Evolutionary conservation across 805 yeast species (phyloP).

Genomic region (Sungouiella blattae): DNA sequence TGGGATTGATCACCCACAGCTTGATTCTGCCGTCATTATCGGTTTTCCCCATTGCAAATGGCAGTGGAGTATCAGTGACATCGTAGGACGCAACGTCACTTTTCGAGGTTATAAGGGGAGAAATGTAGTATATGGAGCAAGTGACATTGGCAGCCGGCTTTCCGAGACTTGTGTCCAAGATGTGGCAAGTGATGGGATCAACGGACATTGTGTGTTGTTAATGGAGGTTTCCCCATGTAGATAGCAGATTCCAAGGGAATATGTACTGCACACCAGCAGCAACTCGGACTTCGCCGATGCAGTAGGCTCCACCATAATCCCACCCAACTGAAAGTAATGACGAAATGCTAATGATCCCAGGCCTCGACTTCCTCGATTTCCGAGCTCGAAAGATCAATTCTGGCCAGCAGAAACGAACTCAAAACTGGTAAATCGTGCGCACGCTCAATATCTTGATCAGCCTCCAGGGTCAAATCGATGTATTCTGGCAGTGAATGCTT

Average conservation of each 20-base stretch:
- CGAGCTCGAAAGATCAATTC: too few species aligned
- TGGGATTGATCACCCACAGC: constrained; percentile 56
- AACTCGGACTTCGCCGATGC: not conserved
- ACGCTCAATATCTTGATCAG: too few species aligned
- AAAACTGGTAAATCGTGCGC: too few species aligned
- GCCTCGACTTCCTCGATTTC: too few species aligned
- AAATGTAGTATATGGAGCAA: constrained; percentile 53
- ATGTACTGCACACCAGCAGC: not conserved
- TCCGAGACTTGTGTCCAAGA: constrained; percentile 80
- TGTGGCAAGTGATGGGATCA: constrained; percentile 81
- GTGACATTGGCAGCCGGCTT: constrained; percentile 76
- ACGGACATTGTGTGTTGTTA: constrained; percentile 26
- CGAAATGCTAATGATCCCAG: too few species aligned
- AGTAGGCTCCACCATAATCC: too few species aligned
- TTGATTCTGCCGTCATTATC: constrained; percentile 78
- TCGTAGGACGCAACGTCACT: constrained; percentile 27
- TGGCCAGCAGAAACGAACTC: too few species aligned
- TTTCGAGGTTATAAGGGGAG: constrained; percentile 21
- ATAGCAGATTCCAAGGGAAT: not conserved
- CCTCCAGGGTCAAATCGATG: too few species aligned
- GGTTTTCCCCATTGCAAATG: constrained; percentile 69
- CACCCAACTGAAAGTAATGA: too few species aligned
- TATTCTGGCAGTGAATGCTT: too few species aligned
- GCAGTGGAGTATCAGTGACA: constrained; percentile 19
- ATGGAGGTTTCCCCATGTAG: too few species aligned